Conservation (phyloP, 2,329 filamentous ascomycete species). For the Orbilia quercus region DNA sequence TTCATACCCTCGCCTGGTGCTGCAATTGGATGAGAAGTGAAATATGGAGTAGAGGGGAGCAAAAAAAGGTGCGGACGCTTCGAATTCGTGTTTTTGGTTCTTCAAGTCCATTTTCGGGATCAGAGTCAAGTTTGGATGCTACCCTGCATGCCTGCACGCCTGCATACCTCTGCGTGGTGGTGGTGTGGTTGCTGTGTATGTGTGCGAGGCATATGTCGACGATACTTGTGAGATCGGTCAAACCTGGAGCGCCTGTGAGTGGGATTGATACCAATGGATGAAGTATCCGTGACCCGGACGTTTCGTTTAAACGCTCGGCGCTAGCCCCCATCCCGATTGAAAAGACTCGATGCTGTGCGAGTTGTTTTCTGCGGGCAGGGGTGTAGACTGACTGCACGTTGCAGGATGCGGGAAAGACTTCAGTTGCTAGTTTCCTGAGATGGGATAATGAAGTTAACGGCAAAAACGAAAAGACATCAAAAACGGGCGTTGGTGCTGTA, state of each 20-base stretch:
- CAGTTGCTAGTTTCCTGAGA: constrained; percentile 41
- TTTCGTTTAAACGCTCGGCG: constrained; percentile 48
- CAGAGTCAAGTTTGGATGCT: constrained; percentile 15
- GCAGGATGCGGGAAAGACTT: constrained; percentile 12
- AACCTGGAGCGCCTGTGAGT: constrained; percentile 34
- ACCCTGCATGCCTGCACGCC: constrained; percentile 41
- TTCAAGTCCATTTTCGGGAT: constrained; percentile 1
- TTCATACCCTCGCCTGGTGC: neutral
- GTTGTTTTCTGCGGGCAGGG: constrained; percentile 30
- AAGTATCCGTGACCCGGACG: constrained; percentile 48
- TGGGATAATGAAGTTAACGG: constrained; percentile 30
- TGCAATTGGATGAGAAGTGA: constrained; percentile 1
- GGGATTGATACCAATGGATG: constrained; percentile 45
- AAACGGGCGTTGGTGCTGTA: neutral
- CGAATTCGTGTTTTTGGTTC: neutral
- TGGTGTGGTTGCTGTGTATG: constrained; percentile 1
- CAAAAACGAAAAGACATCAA: neutral
- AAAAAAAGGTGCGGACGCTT: neutral
- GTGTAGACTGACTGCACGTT: neutral
- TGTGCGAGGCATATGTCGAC: constrained; percentile 17
- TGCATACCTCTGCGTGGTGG: constrained; percentile 22
- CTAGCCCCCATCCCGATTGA: constrained; percentile 24
- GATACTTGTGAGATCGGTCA: constrained; percentile 44
- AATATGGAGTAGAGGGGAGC: neutral
- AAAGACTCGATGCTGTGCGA: constrained; percentile 42